Conservation (phyloP, 306 rosid species). For the Inga laurina region DNA sequence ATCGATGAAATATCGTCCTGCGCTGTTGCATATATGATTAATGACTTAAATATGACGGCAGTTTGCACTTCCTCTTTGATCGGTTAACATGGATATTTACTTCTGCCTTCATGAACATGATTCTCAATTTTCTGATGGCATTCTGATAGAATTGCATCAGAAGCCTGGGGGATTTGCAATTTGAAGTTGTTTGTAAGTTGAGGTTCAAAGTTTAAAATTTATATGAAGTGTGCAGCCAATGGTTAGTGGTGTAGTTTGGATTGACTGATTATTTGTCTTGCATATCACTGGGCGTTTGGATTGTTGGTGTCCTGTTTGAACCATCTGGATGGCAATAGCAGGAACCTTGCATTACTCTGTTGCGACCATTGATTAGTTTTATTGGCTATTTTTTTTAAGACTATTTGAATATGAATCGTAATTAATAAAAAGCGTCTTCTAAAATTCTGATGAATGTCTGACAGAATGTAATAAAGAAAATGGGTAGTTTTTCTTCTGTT, state of each 20-base stretch:
- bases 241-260: conserved; percentile 10
- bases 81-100: neutral
- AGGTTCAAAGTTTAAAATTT: neutral
- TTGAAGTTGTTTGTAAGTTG: neutral
- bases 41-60: neutral
- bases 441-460: neutral
- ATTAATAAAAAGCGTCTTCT: neutral
- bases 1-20: neutral
- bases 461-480: too few species aligned
- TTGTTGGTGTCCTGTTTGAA: neutral
- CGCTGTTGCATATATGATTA: neutral
- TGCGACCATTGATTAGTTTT: neutral
- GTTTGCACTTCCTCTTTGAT: conserved; percentile 5
- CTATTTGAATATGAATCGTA: neutral
- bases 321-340: neutral
- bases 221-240: neutral
- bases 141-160: neutral
- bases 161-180: neutral
- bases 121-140: neutral
- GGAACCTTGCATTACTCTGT: neutral
- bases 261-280: neutral
- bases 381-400: neutral
- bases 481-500: too few species aligned
- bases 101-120: neutral
- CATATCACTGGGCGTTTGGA: neutral